Percentiles rank a stretch among this genome's conserved stretches.
Evolutionary conservation across 208 protist genomes (phyloP).

Genomic region (Herpetomonas tarakana): DNA sequence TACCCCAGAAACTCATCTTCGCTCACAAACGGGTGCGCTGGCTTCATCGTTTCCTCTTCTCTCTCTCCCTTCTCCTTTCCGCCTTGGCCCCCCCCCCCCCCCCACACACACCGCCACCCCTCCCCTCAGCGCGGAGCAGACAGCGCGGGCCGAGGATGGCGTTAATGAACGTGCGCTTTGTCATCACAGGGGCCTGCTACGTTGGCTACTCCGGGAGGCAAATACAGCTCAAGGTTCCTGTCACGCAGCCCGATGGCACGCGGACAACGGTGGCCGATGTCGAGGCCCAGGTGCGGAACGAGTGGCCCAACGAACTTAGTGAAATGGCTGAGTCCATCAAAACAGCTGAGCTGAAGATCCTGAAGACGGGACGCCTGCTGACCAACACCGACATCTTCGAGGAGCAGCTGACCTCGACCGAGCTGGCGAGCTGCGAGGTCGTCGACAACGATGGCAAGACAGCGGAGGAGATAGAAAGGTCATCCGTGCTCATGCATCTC

Average conservation of each 20-base stretch:
- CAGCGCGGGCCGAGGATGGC: slow-evolving; percentile 16
- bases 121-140: too few species aligned
- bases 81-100: too few species aligned
- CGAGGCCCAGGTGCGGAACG: slow-evolving; percentile 37
- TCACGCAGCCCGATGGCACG: slow-evolving; percentile 32
- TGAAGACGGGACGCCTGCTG: slow-evolving; percentile 65
- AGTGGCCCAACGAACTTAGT: slow-evolving; percentile 59
- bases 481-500: slow-evolving; percentile 54
- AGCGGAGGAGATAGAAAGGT: slow-evolving; percentile 23
- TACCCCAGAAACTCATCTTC: too few species aligned
- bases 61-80: too few species aligned
- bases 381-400: slow-evolving; percentile 26
- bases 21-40: too few species aligned
- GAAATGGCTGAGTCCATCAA: slow-evolving; percentile 47
- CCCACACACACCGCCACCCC: too few species aligned
- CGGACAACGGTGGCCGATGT: slow-evolving; percentile 43
- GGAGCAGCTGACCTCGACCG: slow-evolving; percentile 29
- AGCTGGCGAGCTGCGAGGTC: slow-evolving; percentile 28
- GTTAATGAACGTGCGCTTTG: slow-evolving; percentile 50
- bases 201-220: slow-evolving; percentile 53
- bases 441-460: slow-evolving; percentile 8
- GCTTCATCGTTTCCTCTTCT: too few species aligned
- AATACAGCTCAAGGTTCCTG: slow-evolving; percentile 46
- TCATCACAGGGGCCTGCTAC: slow-evolving; percentile 68
- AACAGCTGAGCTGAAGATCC: slow-evolving; percentile 36